Evolutionary conservation across 2,329 filamentous ascomycete genomes (phyloP).

Genomic region (Pestalotiopsis fici): DNA sequence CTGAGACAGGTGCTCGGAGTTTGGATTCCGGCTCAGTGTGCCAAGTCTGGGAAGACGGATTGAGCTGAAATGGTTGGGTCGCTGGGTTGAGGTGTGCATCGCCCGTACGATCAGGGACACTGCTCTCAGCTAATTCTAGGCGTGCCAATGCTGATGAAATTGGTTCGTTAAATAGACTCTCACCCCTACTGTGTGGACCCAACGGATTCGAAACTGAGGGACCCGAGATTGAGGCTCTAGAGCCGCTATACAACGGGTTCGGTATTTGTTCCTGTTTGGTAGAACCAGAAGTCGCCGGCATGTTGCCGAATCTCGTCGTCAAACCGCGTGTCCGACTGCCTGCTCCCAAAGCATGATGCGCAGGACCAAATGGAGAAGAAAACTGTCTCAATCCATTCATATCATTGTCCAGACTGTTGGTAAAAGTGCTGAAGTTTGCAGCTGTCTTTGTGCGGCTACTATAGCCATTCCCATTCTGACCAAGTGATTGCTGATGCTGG

Average conservation of each 20-base stretch:
- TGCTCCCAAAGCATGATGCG: slow-evolving; percentile 9
- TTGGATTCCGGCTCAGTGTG: slow-evolving; percentile 28
- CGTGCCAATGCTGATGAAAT: slow-evolving; percentile 32
- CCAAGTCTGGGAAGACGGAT: slow-evolving; percentile 50
- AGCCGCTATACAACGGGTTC: slow-evolving; percentile 6
- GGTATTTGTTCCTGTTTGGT: slow-evolving; percentile 9
- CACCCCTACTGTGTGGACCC: no score
- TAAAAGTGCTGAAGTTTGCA: background rate
- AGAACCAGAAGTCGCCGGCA: slow-evolving; percentile 18
- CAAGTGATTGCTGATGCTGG: no score
- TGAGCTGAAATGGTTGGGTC: slow-evolving; percentile 44
- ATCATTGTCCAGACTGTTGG: slow-evolving; percentile 25
- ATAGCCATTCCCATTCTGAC: slow-evolving; percentile 42
- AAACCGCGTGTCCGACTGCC: no score
- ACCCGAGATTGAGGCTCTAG: slow-evolving; percentile 32
- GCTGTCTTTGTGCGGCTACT: slow-evolving; percentile 31
- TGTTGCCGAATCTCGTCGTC: slow-evolving; percentile 32
- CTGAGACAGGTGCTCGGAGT: slow-evolving; percentile 20
- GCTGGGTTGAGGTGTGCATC: slow-evolving; percentile 18
- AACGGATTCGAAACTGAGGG: slow-evolving; percentile 43
- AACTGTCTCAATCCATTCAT: background rate
- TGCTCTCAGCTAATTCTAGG: slow-evolving; percentile 33
- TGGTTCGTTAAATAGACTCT: slow-evolving; percentile 36
- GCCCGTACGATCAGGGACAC: slow-evolving; percentile 15
- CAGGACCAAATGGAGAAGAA: slow-evolving; percentile 21